Base-by-base conservation (phyloP, 768 basidiomycete genomes). In the Boletellus ananas region DNA sequence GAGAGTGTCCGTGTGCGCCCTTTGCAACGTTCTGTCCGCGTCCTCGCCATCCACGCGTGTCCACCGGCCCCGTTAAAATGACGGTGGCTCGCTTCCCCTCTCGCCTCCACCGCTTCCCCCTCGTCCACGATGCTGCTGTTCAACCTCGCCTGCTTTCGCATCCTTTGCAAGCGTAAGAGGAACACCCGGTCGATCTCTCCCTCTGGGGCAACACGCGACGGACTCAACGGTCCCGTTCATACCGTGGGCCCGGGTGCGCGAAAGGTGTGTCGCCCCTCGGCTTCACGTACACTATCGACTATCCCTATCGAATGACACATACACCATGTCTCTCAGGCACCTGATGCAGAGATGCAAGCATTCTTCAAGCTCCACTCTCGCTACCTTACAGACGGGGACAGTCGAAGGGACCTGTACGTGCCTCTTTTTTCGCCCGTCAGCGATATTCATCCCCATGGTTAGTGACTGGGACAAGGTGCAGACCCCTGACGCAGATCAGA, bases 321-420 rank as follows among this genome's bases (percentile, higher is more conserved):
- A 12, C 34, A 12, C 45, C 36, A 33, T 42, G 29, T 37, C 38
- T 31, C 16, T 23, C 43, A 77, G 75, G 60, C 62, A 12, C 96
- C 97, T 74, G 87, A 92, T 72, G 85, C 84, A 35, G 93, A 98
- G 74, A 95, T 97, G 93, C 86, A 92, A 69, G 84, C 86, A 51
- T 97, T 96, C 79, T 94, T 93, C 79, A 84, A 85, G 61, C 88
- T 97, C 61, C 94, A 95, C 79, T 94, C 90, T 66, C 88, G 94
- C 58, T 96, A 93, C 73, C 85, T 96, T 57, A 72, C 83, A 18
- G 91, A 96, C 70, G 85, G 87, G 56, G 92, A 93, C 34, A 85
- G 87, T 74, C 83, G 81, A 66, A 78, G 83, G 61, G 87, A 91
- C 70, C 85, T 96, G 93, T 95, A 62, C 51, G 86, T 73, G 23